A percentile compares a stretch with the other conserved stretches of the same genome.
Evolutionary conservation across 257 asterid species (phyloP).

Genomic region (Jacaranda copaia): DNA sequence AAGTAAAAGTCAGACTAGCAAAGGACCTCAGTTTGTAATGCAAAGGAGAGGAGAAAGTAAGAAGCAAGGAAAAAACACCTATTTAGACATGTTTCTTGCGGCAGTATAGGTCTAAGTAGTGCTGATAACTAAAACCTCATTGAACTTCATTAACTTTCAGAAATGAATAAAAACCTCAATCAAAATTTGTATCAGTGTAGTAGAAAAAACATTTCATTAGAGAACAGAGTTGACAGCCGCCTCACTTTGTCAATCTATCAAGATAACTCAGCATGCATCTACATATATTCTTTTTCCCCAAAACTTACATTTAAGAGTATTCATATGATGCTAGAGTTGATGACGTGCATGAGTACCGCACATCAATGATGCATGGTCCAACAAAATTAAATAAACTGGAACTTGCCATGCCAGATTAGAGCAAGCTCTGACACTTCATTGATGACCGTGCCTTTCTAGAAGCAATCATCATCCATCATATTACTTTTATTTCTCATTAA

Average conservation of each 20-base stretch:
- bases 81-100: constrained; percentile 22
- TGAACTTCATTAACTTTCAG: background rate
- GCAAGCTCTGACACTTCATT: constrained; percentile 15
- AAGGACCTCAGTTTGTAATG: background rate
- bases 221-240: constrained; percentile 17
- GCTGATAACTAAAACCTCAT: constrained; percentile 8
- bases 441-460: constrained; percentile 27
- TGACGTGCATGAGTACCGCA: background rate
- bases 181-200: background rate
- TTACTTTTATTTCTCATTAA: constrained; percentile 22
- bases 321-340: constrained; percentile 18
- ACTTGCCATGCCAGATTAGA: constrained; percentile 9
- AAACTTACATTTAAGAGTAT: background rate
- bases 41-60: background rate
- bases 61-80: too few relatives aligned
- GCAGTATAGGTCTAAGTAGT: constrained; percentile 7
- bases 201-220: constrained; percentile 15
- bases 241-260: constrained; percentile 18
- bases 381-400: constrained; percentile 22
- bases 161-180: background rate
- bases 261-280: background rate
- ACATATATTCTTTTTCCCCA: background rate
- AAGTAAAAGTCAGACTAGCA: constrained; percentile 3
- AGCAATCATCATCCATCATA: constrained; percentile 33
- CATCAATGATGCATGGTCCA: constrained; percentile 9